A percentile compares a stretch with the other conserved stretches of the same genome.
Evolutionary conservation across 2,329 filamentous ascomycete genomes (phyloP).

Genomic region (Epichloe amarillans): DNA sequence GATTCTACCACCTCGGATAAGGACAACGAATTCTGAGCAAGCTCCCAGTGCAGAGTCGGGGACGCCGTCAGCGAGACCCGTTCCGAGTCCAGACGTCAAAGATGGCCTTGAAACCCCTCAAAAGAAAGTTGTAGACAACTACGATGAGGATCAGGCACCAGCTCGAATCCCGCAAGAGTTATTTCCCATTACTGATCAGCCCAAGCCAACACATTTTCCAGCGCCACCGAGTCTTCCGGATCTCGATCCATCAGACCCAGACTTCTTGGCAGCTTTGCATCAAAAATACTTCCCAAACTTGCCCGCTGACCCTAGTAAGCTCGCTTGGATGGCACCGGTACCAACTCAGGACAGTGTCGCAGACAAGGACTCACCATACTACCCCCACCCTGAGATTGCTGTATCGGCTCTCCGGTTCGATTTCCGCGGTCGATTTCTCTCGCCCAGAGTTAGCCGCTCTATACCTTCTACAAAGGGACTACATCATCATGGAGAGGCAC

Average conservation of each 20-base stretch:
- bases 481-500: slow-evolving; percentile 87
- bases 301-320: slow-evolving; percentile 67
- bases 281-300: slow-evolving; percentile 87
- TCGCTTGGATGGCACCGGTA: slow-evolving; percentile 79
- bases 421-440: slow-evolving; percentile 67
- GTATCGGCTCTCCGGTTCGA: slow-evolving; percentile 76
- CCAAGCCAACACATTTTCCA: slow-evolving; percentile 48
- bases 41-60: background rate
- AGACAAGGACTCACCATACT: slow-evolving; percentile 64
- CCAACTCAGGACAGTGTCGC: slow-evolving; percentile 50
- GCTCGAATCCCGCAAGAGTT: slow-evolving; percentile 27
- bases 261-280: slow-evolving; percentile 77
- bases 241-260: slow-evolving; percentile 69
- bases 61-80: background rate
- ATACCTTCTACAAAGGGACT: slow-evolving; percentile 70
- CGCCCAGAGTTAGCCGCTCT: slow-evolving; percentile 58
- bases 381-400: slow-evolving; percentile 61
- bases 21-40: background rate
- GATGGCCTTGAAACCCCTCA: background rate
- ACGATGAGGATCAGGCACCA: slow-evolving; percentile 31
- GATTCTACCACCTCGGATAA: background rate
- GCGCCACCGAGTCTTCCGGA: slow-evolving; percentile 43
- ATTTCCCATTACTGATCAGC: slow-evolving; percentile 26
- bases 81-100: background rate
- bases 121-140: slow-evolving; percentile 18